Conservation (phyloP, 257 asterid genomes). For the Solanum habrochaites region DNA sequence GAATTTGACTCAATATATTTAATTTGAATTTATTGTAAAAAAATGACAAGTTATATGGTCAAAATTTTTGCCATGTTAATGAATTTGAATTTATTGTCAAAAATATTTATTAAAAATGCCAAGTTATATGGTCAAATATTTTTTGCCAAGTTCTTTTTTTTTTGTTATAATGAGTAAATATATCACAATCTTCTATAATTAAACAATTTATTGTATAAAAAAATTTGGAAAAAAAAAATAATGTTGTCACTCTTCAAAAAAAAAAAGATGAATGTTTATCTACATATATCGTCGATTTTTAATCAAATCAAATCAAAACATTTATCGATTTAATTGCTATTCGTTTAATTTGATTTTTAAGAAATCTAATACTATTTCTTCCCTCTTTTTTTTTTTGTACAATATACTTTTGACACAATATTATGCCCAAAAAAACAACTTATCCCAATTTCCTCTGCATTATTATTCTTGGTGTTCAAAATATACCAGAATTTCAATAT, state of each 20-base stretch:
- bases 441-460: not conserved
- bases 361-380: too few species aligned
- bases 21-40: not conserved
- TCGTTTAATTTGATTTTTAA: too few species aligned
- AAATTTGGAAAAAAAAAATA: not conserved
- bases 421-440: too few species aligned
- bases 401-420: too few species aligned
- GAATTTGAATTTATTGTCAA: not conserved
- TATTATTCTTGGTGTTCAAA: not conserved
- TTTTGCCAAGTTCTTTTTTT: too few species aligned
- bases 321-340: not conserved
- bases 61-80: not conserved
- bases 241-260: not conserved
- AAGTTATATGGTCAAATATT: not conserved
- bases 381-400: too few species aligned
- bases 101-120: not conserved
- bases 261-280: too few species aligned
- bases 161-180: not conserved
- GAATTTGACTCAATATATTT: too few species aligned
- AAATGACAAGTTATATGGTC: not conserved
- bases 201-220: not conserved
- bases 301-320: not conserved
- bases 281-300: too few species aligned
- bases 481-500: not conserved
- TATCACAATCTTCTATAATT: not conserved